Percentiles rank a stretch among this genome's conserved stretches.
Evolutionary conservation across 148 eudicot genomes (phyloP).

Genomic region (Vaccinium myrtillus): DNA sequence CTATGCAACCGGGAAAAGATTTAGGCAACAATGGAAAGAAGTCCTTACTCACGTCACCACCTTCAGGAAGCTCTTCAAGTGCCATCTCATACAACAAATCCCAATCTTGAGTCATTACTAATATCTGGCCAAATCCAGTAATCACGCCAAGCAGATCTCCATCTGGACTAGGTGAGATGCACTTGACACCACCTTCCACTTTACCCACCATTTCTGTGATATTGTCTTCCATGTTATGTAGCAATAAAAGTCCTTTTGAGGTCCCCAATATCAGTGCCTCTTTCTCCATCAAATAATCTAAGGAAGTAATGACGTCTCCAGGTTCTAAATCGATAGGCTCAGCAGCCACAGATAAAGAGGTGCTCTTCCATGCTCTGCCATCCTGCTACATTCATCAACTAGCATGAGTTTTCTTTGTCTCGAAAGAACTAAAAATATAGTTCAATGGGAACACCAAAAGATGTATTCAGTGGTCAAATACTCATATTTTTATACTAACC

Average conservation of each 20-base stretch:
- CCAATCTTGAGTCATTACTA: constrained; percentile 96
- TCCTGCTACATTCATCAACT: constrained; percentile 40
- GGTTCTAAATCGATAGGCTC: constrained; percentile 65
- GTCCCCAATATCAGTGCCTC: constrained; percentile 88
- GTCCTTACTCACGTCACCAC: constrained; percentile 81
- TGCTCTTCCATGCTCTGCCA: constrained; percentile 51
- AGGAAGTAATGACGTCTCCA: constrained; percentile 72
- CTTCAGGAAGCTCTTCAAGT: constrained; percentile 69
- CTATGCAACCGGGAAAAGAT: neutral
- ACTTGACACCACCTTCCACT: constrained; percentile 92
- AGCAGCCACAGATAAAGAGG: constrained; percentile 35
- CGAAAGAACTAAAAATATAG: neutral
- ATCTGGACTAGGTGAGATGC: constrained; percentile 95
- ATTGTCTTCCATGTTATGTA: constrained; percentile 60
- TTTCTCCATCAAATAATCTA: constrained; percentile 95
- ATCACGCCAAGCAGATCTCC: constrained; percentile 87
- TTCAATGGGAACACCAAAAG: neutral
- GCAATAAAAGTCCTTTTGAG: constrained; percentile 66
- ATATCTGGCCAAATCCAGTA: constrained; percentile 79
- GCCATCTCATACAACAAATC: constrained; percentile 77
- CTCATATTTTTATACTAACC: neutral
- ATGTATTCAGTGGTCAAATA: neutral
- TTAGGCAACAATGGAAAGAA: constrained; percentile 23
- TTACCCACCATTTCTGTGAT: constrained; percentile 78
- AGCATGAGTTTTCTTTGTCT: neutral